Conservation (phyloP, 805 yeast genomes). For the Candida parachauliodes region DNA sequence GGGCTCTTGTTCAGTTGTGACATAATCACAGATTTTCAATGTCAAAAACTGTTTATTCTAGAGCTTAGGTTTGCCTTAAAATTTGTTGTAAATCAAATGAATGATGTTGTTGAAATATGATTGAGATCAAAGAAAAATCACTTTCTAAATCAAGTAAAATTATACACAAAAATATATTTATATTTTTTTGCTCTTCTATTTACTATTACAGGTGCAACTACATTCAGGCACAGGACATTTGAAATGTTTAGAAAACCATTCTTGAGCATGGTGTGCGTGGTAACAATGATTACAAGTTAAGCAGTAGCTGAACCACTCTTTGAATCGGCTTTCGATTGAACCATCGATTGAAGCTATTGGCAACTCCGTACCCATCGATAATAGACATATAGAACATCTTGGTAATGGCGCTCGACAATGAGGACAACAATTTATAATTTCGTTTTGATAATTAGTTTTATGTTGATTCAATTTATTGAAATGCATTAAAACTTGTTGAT, state of each 20-base stretch:
- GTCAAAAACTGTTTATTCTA: neutral
- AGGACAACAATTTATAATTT: slow-evolving; percentile 51
- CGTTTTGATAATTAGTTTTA: slow-evolving; percentile 7
- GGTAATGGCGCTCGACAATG: slow-evolving; percentile 88
- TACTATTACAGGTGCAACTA: slow-evolving; percentile 72
- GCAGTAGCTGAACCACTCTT: slow-evolving; percentile 90
- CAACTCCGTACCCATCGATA: slow-evolving; percentile 69
- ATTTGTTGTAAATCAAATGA: no score
- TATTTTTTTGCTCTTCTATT: slow-evolving; percentile 16
- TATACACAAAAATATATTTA: slow-evolving; percentile 1
- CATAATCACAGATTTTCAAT: no score
- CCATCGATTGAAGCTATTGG: slow-evolving; percentile 36
- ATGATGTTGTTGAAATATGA: slow-evolving; percentile 4
- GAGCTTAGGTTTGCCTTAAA: no score
- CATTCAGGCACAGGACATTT: slow-evolving; percentile 96
- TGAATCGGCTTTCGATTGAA: slow-evolving; percentile 44
- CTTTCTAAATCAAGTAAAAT: neutral
- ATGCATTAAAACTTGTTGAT: slow-evolving; percentile 24
- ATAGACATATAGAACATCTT: slow-evolving; percentile 82
- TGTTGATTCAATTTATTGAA: slow-evolving; percentile 25
- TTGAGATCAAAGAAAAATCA: neutral
- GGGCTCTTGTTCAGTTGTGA: slow-evolving; percentile 9
- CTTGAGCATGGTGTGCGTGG: slow-evolving; percentile 94
- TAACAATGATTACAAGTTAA: slow-evolving; percentile 87
- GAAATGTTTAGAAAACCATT: slow-evolving; percentile 87